These are phyloP conservation scores for Aspergillus pseudoglaucus DNA, from an alignment of 2,329 filamentous ascomycete species.

Conservation along the genomic window DNA sequence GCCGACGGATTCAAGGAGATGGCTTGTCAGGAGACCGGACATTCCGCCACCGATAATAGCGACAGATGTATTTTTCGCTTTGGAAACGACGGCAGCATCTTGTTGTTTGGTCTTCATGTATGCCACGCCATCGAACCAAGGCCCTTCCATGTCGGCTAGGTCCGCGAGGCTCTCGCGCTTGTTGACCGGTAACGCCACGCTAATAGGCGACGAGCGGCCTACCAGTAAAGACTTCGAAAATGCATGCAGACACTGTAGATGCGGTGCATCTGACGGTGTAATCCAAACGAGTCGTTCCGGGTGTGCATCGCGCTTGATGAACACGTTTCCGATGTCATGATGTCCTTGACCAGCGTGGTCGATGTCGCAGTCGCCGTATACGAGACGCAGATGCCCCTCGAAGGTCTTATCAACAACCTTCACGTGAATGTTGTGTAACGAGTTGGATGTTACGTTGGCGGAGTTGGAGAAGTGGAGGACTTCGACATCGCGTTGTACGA, in stretches of 20 bases:
- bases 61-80: constrained; percentile 26
- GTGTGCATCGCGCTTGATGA: constrained; percentile 29
- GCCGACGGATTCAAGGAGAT: constrained; percentile 40
- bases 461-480: constrained; percentile 23
- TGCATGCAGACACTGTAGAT: constrained; percentile 29
- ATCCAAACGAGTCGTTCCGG: constrained; percentile 42
- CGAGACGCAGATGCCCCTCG: constrained; percentile 39
- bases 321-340: constrained; percentile 39
- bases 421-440: constrained; percentile 46
- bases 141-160: constrained; percentile 31
- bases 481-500: not conserved
- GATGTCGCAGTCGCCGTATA: constrained; percentile 43
- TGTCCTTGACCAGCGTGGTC: constrained; percentile 29
- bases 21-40: constrained; percentile 31
- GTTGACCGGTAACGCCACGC: constrained; percentile 8
- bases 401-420: constrained; percentile 34
- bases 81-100: constrained; percentile 15
- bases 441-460: constrained; percentile 29
- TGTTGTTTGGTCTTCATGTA: constrained; percentile 28
- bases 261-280: constrained; percentile 23
- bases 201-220: constrained; percentile 18
- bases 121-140: constrained; percentile 37
- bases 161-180: constrained; percentile 24
- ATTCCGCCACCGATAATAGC: constrained; percentile 36
- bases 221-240: constrained; percentile 20